Evolutionary conservation across 768 basidiomycete genomes (phyloP).

Genomic region (Leccinum olivaceopallidum): DNA sequence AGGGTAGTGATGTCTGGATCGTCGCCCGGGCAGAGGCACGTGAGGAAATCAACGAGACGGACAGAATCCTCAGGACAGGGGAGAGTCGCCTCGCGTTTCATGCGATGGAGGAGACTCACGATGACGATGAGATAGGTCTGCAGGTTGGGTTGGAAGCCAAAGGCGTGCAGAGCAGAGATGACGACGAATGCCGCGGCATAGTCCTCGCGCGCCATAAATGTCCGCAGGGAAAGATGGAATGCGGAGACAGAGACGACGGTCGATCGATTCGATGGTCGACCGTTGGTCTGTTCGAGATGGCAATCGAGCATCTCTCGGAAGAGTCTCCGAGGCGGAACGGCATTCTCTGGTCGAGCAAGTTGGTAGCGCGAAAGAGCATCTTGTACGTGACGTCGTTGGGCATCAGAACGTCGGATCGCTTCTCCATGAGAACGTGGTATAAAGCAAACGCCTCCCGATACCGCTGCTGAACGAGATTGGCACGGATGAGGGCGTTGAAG

Average conservation of each 20-base stretch:
- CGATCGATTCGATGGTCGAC: conserved; percentile 18
- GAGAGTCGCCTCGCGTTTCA: conserved; percentile 23
- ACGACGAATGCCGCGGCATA: conserved; percentile 48
- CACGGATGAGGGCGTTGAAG: conserved; percentile 51
- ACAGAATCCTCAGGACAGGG: conserved; percentile 5
- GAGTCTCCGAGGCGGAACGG: conserved; percentile 41
- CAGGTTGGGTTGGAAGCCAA: conserved; percentile 34
- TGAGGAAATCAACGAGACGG: conserved; percentile 28
- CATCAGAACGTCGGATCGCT: conserved; percentile 31
- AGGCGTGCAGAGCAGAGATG: conserved; percentile 33
- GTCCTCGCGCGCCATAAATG: conserved; percentile 45
- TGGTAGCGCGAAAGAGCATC: conserved; percentile 39
- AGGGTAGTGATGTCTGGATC: conserved; percentile 16
- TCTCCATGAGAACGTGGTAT: conserved; percentile 40
- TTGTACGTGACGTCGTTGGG: conserved; percentile 49
- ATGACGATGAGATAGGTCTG: conserved; percentile 43
- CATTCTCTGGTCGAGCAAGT: conserved; percentile 21
- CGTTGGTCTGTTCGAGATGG: conserved; percentile 27
- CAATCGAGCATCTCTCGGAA: conserved; percentile 46
- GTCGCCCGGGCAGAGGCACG: conserved; percentile 22
- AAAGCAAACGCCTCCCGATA: conserved; percentile 42
- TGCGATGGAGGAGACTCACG: conserved; percentile 38
- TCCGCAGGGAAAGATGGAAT: conserved; percentile 44
- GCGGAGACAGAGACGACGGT: conserved; percentile 35
- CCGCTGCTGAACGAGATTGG: conserved; percentile 35